phyloP scores from a whole-genome alignment of 768 basidiomycete species.

The Tricholoma matsutake region DNA sequence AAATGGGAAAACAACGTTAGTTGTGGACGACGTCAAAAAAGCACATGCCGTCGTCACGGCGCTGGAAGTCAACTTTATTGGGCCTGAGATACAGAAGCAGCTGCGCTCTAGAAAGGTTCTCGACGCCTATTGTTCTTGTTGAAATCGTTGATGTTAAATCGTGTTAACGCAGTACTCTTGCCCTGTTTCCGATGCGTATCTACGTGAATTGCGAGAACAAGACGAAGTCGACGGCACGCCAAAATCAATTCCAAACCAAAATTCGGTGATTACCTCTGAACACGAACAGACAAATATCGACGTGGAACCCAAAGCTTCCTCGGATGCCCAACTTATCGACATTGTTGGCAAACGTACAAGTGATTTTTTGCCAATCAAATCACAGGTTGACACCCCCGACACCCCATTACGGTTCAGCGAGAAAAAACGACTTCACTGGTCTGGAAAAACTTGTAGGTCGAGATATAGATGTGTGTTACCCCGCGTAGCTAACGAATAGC shows the following conservation, averaged over 20 bases:
- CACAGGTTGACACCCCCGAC: slow-evolving; percentile 60
- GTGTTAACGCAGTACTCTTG: slow-evolving; percentile 50
- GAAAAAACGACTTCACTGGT: slow-evolving; percentile 86
- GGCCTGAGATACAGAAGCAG: slow-evolving; percentile 52
- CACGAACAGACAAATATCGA: slow-evolving; percentile 37
- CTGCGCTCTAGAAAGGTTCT: slow-evolving; percentile 69
- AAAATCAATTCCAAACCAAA: slow-evolving; percentile 18
- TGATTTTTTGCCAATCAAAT: slow-evolving; percentile 15
- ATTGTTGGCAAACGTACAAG: slow-evolving; percentile 35
- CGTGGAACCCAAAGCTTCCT: not conserved
- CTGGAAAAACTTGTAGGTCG: slow-evolving; percentile 75
- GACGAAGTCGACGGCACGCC: slow-evolving; percentile 27
- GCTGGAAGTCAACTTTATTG: slow-evolving; percentile 69
- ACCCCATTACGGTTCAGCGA: slow-evolving; percentile 69
- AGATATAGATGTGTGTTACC: not conserved
- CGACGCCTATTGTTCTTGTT: not conserved
- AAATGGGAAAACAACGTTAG: slow-evolving; percentile 40
- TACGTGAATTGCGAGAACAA: slow-evolving; percentile 45
- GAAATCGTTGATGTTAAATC: not conserved
- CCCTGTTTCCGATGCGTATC: slow-evolving; percentile 62
- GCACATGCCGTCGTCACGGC: slow-evolving; percentile 41
- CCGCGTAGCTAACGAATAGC: not conserved
- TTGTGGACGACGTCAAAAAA: slow-evolving; percentile 59
- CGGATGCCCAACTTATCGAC: slow-evolving; percentile 9
- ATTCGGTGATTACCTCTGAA: slow-evolving; percentile 33